Base-by-base conservation (phyloP, 805 yeast genomes). In the Starmerella sirachaensis region DNA sequence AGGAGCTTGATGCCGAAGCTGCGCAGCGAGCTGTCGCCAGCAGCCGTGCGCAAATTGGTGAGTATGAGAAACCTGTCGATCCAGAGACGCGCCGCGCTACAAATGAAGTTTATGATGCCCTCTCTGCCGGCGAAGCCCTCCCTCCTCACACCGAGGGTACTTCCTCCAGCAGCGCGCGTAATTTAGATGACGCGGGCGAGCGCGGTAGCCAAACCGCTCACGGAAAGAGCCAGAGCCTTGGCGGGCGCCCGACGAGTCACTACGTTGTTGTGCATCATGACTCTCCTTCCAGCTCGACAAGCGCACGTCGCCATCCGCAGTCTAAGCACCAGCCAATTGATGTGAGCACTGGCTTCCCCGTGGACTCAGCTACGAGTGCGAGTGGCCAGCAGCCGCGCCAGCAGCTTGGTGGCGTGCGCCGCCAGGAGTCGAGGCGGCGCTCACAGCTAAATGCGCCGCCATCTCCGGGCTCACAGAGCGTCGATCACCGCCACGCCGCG, bases 331-430 rank as follows among this genome's bases (percentile, higher is more conserved):
- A 31, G 33, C 42, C 49, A 6, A 38, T 45, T 18, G 48, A 45
- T 19, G 43, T 45, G 23, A 42, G 25, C 40, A 45, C 45, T 3
- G 49, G 48, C 6, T 44, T 44, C 41, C 45, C 48, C 17, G 26
- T 38, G 8, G 45, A 44, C 34, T 35, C 24, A 9, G 16, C 4
- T 16, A 18, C 26, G 12, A 10, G 17, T 10, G 25, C 29, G 19
- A 16, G 30, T 14, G 7, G 30, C 14, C 25, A 27, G 14, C 19
- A 18, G 30, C 26, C 16, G 19, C 36, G 22, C 12, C 32, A 20
- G 31, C 12, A 12, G 14, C 10, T 31, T 16, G 40, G 33, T 5
- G 37, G 44, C 18, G 26, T 41, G 10, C 19, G 29, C 24, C 44
- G 47, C 33, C 9, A 29, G 8, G 34, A 37, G 16, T 14, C 23